Base-by-base conservation (phyloP, 371 early-diverging fungal species). In the Mucor piriformis region DNA sequence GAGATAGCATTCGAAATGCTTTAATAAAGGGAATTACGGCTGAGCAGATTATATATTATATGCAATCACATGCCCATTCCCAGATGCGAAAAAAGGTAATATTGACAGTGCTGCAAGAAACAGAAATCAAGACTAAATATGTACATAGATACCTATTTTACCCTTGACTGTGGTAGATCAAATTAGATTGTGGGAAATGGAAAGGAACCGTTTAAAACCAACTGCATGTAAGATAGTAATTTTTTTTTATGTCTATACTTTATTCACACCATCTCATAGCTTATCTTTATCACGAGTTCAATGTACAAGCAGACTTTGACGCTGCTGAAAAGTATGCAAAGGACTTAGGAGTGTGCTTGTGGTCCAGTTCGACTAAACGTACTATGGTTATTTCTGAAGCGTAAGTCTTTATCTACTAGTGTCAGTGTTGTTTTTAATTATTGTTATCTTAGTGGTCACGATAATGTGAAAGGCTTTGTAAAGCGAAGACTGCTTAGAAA, bases 151-250 rank as follows among this genome's bases (percentile, higher is more conserved):
- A 3, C 95, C 95, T 0, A 75, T 94, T n/a, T 65, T 99, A 44
- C 98, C 99, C 0, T 63, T 89, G 12, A 96, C 97, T 1, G 95
- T 99, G 3, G 85, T 94, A 0, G 99, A 98, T 77, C 99, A 99
- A 75, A 92, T 99, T 29, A 81, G 91, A 33, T 74, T 99, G 56
- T 99, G 99, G 99, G 99, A 99, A 73, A 87, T 91, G 76, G 99
- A 99, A 70, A 84, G 92, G 63, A 94, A 98, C 62, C 82, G 99
- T 25, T 76, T 99, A 21, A 74, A 80, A 10, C 80, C 86, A 5
- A 73, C 69, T 12, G 46, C 73, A 67, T 77, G 83, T 80, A 66
- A 61, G 60, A 33, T 40, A 25, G 6, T 55, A 47, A 32, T 16
- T 8, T 56, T 10, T 57, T 54, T 2, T 50, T 44, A n/a, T 32